Conservation (phyloP, 306 rosid genomes). For the Hippophae rhamnoides region DNA sequence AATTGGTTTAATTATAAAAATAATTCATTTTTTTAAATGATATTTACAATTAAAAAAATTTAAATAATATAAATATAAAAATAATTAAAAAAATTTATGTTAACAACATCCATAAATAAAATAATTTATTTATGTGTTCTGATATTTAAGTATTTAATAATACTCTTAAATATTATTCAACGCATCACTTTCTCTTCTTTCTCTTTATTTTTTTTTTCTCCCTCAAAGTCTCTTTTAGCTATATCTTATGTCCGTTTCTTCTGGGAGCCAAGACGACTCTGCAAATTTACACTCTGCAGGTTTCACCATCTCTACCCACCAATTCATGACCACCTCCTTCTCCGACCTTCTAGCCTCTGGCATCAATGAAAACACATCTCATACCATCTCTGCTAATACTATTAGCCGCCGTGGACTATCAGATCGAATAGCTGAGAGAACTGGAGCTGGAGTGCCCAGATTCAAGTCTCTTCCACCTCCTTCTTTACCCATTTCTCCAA, state of each 20-base stretch:
- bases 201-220: neutral
- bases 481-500: slow-evolving; percentile 70
- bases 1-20: too few species aligned
- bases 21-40: too few species aligned
- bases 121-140: too few species aligned
- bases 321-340: slow-evolving; percentile 70
- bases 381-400: neutral
- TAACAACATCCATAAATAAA: too few species aligned
- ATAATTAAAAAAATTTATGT: too few species aligned
- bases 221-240: neutral
- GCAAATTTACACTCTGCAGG: slow-evolving; percentile 32
- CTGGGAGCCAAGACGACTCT: slow-evolving; percentile 59
- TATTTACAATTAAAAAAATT: too few species aligned
- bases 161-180: slow-evolving; percentile 3
- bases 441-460: slow-evolving; percentile 57
- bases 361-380: slow-evolving; percentile 7
- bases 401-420: slow-evolving; percentile 24
- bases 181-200: slow-evolving; percentile 7
- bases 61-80: too few species aligned
- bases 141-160: too few species aligned
- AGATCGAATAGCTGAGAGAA: slow-evolving; percentile 42
- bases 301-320: slow-evolving; percentile 52
- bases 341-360: slow-evolving; percentile 58
- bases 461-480: slow-evolving; percentile 84
- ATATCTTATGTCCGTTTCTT: slow-evolving; percentile 34